phyloP scores from a whole-genome alignment of 306 rosid species.

The Cyamopsis tetragonoloba region DNA sequence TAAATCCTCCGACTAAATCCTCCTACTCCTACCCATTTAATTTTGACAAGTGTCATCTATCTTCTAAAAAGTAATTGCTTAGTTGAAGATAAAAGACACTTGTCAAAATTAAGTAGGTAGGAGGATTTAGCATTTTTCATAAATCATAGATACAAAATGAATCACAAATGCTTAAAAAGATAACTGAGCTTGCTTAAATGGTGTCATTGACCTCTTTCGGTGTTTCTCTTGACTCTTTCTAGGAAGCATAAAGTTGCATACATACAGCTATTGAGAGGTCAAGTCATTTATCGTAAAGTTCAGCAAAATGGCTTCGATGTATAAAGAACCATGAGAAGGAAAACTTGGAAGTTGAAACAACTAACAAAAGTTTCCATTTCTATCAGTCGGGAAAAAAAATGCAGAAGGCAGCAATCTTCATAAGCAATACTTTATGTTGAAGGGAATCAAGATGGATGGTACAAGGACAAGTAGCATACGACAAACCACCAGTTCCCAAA shows the following conservation, averaged over 20 bases:
- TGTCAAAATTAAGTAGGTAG: too few relatives aligned
- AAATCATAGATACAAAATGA: background rate
- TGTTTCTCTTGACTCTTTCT: background rate
- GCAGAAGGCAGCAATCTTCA: background rate
- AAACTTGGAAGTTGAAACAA: too few relatives aligned
- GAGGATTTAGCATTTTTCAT: too few relatives aligned
- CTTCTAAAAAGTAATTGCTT: too few relatives aligned
- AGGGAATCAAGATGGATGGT: conserved; percentile 2
- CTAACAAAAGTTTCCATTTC: background rate
- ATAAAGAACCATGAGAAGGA: background rate
- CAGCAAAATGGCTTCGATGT: background rate
- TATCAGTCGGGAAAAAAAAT: background rate
- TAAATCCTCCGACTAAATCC: too few relatives aligned
- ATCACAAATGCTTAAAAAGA: background rate
- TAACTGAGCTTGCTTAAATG: background rate
- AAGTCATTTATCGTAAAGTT: background rate
- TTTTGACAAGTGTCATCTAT: too few relatives aligned
- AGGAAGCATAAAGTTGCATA: conserved; percentile 1
- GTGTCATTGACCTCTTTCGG: background rate
- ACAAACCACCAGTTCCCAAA: conserved; percentile 1
- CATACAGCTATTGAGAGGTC: background rate
- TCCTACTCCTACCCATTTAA: too few relatives aligned
- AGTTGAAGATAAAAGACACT: too few relatives aligned
- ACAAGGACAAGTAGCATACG: background rate
- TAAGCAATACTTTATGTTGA: background rate